phyloP scores from a whole-genome alignment of 2,329 filamentous ascomycete genomes.

The Neurospora crassa region DNA sequence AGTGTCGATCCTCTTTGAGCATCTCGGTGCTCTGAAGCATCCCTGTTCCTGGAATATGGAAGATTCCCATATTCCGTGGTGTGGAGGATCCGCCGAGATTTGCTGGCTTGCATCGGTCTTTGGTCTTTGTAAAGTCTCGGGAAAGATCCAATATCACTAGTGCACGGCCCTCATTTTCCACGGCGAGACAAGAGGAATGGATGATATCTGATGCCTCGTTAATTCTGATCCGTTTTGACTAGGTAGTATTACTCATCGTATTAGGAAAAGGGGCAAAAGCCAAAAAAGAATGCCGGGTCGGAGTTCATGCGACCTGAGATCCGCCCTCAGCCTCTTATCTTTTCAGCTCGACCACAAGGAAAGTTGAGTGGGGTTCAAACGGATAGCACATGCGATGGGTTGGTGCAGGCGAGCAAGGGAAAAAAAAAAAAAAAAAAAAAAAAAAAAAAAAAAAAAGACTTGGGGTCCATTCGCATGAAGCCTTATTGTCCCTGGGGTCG shows the following conservation, averaged over 20 bases:
- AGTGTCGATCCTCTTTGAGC: slow-evolving; percentile 7
- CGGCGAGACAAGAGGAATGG: not conserved
- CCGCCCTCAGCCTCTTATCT: not conserved
- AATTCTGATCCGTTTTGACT: not conserved
- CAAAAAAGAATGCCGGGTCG: not conserved
- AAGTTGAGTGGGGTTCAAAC: not conserved
- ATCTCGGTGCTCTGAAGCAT: not conserved
- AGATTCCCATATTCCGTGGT: not conserved
- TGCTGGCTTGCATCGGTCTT: not conserved
- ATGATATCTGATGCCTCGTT: not conserved
- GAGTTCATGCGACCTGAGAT: not conserved
- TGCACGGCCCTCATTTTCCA: not conserved
- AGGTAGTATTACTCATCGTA: not conserved
- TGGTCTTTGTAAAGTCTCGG: not conserved
- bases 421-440: too few relatives aligned
- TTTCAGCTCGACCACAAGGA: not conserved
- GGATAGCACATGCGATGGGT: not conserved
- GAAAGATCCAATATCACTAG: not conserved
- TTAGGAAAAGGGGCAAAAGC: not conserved
- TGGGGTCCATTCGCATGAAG: not conserved
- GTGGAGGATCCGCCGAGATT: not conserved
- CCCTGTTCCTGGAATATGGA: not conserved
- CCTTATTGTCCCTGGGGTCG: not conserved
- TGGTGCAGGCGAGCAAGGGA: not conserved
- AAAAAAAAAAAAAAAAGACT: too few relatives aligned